Evolutionary conservation across 345 rosid genomes (phyloP), one percentile per base, ranked within the genome.

Genomic region (Pugionium dolabratum): DNA sequence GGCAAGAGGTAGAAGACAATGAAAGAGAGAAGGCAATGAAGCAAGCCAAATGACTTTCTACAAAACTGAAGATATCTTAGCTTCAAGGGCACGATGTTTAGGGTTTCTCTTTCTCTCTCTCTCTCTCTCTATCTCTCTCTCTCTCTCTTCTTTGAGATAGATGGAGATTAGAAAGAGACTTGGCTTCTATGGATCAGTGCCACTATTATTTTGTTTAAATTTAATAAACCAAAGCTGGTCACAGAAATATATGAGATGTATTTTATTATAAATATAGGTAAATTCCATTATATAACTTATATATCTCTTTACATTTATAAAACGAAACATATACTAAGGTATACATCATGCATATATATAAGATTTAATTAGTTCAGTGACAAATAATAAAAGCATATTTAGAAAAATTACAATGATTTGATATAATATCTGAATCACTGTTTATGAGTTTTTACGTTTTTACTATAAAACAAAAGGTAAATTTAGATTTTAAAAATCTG

Each of bases 31-130:
- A 40, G 44, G 44, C 34, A 58, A 52, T 55, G 65, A 74, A 69
- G 73, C 63, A 70, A 72, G 67, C 67, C 63, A 70, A 74, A 66
- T 69, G 74, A 65, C 9, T 43, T 67, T 51, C 60, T 58, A 50
- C 65, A 64, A 65, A 41, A 53, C 61, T 64, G 58, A 47, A 67
- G 76, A 83, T 74, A 76, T 70, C 85, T 87, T 76, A 69, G 59
- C 88, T 87, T 84, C 61, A 74, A 80, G 85, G 85, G 85, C 87
- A 84, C 82, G 89, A 67, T 75, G 82, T 73, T 71, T 65, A 57
- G 66, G 76, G 59, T 56, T 74, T 75, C 72, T 66, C n/a, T 75
- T 49, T 74, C 42, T 67, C 53, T 66, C 72, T 64, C 29, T 51
- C n/a, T n/a, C n/a, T n/a, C n/a, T n/a, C n/a, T n/a, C n/a, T n/a